Evolutionary conservation across 768 basidiomycete genomes (phyloP), one percentile per base, ranked within the genome.

Genomic region (Pseudohyphozyma bogoriensis): DNA sequence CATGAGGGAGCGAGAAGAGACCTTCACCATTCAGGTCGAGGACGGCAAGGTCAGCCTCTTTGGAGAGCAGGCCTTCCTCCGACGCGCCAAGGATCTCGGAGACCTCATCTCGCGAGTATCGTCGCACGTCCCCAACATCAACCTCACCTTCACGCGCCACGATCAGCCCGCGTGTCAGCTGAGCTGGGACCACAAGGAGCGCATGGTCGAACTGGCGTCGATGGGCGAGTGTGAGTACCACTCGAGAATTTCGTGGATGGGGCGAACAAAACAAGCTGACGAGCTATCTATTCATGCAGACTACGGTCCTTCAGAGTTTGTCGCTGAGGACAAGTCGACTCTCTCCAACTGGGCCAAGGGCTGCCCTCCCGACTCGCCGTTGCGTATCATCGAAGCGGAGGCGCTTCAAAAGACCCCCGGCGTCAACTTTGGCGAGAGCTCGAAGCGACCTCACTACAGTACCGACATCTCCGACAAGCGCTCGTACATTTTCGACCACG

Each of bases 401-500:
- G 55, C 60, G n/a, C 32, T 63, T 52, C 56, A 46, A 22, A 52
- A 54, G 7, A 18, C 24, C 12, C 59, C 58, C 20, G 20, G 13
- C 29, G 4, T 16, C 29, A 24, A 32, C 49, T 16, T n/a, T 16
- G n/a, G 24, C 18, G n/a, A 39, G 18, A 39, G 37, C 37, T 20
- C 20, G 15, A 15, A 55, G 22, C 31, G 29, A 13, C 52, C 52
- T 20, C 52, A 55, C 31, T 66, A 62, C 42, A 31, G 31, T 6
- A 37, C 58, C 11, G 39, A 54, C 16, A 26, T 53, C 32, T 61
- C 60, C 29, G 45, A 54, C 20, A 59, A 64, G 15, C 68, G 71
- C 28, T 71, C 67, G 31, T 74, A 76, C 68, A 72, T 76, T 52
- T 62, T 69, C 47, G 65, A 71, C 55, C 72, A 74, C 62, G 10